Percentiles rank a stretch among this genome's conserved stretches.
Evolutionary conservation across 352 stramenopile genomes (phyloP).

Genomic region (Globisporangium camurandrum): DNA sequence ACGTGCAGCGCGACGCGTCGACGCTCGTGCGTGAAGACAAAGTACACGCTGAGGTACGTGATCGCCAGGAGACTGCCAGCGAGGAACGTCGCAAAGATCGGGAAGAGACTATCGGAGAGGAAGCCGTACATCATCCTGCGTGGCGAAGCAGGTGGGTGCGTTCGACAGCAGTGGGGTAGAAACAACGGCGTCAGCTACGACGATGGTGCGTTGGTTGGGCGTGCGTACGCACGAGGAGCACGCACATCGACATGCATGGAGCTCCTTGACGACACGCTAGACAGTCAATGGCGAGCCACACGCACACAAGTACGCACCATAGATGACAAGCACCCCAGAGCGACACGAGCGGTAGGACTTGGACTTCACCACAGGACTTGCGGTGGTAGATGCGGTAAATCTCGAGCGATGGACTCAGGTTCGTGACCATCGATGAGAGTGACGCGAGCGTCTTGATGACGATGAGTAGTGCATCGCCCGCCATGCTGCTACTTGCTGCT

Average conservation of each 20-base stretch:
- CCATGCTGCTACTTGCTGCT: background rate
- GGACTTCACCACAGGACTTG: constrained; percentile 5
- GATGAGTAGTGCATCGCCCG: background rate
- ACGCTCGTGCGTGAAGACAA: too few relatives aligned
- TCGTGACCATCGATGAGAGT: constrained; percentile 1
- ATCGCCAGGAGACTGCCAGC: constrained; percentile 6
- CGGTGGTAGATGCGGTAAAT: constrained; percentile 5
- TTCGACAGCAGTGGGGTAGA: background rate
- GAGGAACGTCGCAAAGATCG: constrained; percentile 10
- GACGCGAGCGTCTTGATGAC: constrained; percentile 4
- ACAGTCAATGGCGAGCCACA: background rate
- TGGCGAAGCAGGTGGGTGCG: background rate
- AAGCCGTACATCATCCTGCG: constrained; percentile 27
- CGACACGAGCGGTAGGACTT: constrained; percentile 3
- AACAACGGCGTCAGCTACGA: too few relatives aligned
- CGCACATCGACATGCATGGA: too few relatives aligned
- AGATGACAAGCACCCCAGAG: constrained; percentile 6
- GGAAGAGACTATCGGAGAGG: constrained; percentile 17
- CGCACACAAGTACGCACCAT: constrained; percentile 7
- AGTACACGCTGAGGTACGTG: constrained; percentile 13
- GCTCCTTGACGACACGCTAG: too few relatives aligned
- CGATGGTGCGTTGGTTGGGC: too few relatives aligned
- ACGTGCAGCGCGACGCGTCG: too few relatives aligned
- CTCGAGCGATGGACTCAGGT: constrained; percentile 2
- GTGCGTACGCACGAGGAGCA: background rate